Percentiles rank a stretch among this genome's conserved stretches.
Conservation (phyloP, 139 green algal species). For the Pleodorina starrii region DNA sequence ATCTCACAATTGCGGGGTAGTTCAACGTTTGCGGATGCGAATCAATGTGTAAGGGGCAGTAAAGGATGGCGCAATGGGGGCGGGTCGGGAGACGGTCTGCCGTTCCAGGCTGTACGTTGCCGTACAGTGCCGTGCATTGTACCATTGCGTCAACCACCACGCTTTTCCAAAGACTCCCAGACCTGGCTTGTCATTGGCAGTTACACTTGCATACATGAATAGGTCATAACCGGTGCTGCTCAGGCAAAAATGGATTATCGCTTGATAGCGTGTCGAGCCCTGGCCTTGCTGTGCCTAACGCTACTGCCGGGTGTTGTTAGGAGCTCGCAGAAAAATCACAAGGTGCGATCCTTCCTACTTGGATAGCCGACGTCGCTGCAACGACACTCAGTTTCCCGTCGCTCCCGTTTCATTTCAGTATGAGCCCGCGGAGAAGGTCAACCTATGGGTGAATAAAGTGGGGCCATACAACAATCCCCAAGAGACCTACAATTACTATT, state of each 20-base stretch:
- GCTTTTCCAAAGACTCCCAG: too few species aligned
- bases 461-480: conserved; percentile 97
- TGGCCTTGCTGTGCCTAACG: not conserved
- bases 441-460: conserved; percentile 96
- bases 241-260: too few species aligned
- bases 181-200: too few species aligned
- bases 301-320: not conserved
- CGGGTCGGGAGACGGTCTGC: too few species aligned
- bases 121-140: too few species aligned
- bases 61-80: too few species aligned
- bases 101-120: too few species aligned
- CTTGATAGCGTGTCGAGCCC: too few species aligned
- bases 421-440: conserved; percentile 52
- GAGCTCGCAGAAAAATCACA: conserved; percentile 35
- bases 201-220: not conserved
- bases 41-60: too few species aligned
- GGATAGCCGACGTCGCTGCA: not conserved
- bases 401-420: conserved; percentile 60
- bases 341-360: not conserved
- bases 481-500: conserved; percentile 99
- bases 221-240: not conserved
- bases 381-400: not conserved
- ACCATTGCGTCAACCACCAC: too few species aligned
- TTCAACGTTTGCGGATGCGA: too few species aligned
- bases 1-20: too few species aligned